A percentile compares a stretch with the other conserved stretches of the same genome.
phyloP scores from a whole-genome alignment of 2,329 filamentous ascomycete species.

The Fusarium sp. region DNA sequence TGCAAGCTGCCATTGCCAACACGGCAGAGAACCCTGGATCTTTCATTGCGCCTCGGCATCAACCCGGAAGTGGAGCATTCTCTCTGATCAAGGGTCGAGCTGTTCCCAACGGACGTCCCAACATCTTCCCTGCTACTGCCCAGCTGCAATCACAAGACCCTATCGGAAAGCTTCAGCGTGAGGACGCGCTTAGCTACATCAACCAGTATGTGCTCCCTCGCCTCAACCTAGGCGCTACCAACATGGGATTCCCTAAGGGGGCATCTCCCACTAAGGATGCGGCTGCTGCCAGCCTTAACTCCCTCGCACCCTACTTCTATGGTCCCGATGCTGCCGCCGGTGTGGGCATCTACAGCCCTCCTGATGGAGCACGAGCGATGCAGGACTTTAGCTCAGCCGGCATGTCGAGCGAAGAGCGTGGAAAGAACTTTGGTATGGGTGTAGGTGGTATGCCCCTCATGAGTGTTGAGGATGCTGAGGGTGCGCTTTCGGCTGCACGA shows the following conservation, averaged over 20 bases:
- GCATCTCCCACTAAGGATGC: slow-evolving; percentile 55
- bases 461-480: slow-evolving; percentile 72
- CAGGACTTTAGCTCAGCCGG: slow-evolving; percentile 49
- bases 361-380: slow-evolving; percentile 51
- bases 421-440: slow-evolving; percentile 46
- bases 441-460: slow-evolving; percentile 64
- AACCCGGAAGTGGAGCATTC: slow-evolving; percentile 66
- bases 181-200: slow-evolving; percentile 75
- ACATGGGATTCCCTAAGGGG: slow-evolving; percentile 55
- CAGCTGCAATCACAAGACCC: slow-evolving; percentile 65
- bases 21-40: slow-evolving; percentile 64
- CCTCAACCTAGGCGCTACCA: slow-evolving; percentile 63
- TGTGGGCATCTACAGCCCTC: slow-evolving; percentile 57
- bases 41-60: slow-evolving; percentile 67
- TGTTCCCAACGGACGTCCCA: slow-evolving; percentile 71
- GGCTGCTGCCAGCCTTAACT: slow-evolving; percentile 63
- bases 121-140: slow-evolving; percentile 66
- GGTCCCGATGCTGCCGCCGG: slow-evolving; percentile 58
- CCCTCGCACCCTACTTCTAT: slow-evolving; percentile 68
- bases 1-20: slow-evolving; percentile 69
- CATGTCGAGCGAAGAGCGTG: slow-evolving; percentile 45
- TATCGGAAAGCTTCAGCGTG: slow-evolving; percentile 72
- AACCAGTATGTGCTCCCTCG: slow-evolving; percentile 75
- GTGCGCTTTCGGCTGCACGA: slow-evolving; percentile 60
- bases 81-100: slow-evolving; percentile 72